These are phyloP conservation scores for Clitopilus hobsonii DNA, from an alignment of 768 basidiomycete species.

Conservation along the genomic window DNA sequence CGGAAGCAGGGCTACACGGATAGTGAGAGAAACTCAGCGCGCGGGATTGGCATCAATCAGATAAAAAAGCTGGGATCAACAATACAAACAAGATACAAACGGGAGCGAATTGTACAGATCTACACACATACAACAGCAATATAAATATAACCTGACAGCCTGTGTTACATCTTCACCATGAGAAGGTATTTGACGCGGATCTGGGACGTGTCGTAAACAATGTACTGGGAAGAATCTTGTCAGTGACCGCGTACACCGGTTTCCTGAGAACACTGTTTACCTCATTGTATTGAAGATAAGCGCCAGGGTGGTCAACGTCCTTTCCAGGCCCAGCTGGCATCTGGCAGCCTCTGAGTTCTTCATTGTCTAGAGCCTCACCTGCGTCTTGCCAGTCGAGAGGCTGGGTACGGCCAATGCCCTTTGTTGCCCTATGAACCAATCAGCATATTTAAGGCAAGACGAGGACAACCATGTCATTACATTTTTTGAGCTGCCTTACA, in stretches of 20 bases:
- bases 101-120: neutral
- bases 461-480: slow-evolving; percentile 21
- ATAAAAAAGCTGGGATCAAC: neutral
- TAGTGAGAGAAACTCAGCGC: neutral
- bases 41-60: neutral
- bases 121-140: neutral
- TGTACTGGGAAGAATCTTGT: slow-evolving; percentile 37
- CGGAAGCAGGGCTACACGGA: neutral
- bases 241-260: neutral
- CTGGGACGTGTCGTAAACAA: slow-evolving; percentile 55
- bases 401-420: slow-evolving; percentile 49
- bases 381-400: slow-evolving; percentile 58
- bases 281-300: slow-evolving; percentile 51
- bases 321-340: slow-evolving; percentile 54
- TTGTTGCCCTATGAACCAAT: slow-evolving; percentile 44
- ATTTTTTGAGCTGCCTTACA: slow-evolving; percentile 37
- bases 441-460: too few species aligned
- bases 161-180: slow-evolving; percentile 44
- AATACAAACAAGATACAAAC: too few species aligned
- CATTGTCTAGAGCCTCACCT: slow-evolving; percentile 41
- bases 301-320: slow-evolving; percentile 21
- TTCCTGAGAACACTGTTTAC: slow-evolving; percentile 22
- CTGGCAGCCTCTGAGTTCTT: slow-evolving; percentile 44
- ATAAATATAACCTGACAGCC: slow-evolving; percentile 4
- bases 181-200: slow-evolving; percentile 54